Base-by-base conservation (phyloP, 2,329 filamentous ascomycete species). In the Beauveria rudraprayagi region DNA sequence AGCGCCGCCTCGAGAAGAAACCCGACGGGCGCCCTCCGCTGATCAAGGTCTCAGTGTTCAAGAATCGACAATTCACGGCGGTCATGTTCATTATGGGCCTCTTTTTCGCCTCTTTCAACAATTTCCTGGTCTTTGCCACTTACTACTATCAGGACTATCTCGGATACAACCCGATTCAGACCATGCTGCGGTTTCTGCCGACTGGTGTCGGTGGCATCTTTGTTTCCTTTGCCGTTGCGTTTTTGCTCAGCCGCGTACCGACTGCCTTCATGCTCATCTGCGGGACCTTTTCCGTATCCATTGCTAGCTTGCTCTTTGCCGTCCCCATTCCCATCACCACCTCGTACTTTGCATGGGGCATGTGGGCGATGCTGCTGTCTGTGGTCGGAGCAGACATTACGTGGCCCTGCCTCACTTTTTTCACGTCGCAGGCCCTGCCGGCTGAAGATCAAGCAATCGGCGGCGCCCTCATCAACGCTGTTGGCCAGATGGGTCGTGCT, bases 71-170 rank as follows among this genome's bases (percentile, higher is more conserved):
- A 7, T 88, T 90, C 68, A 81, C 79, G 40, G 82, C 84, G 7
- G 85, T 84, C 17, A 84, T 89, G 76, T 68, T 80, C 37, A 83
- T 87, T 66, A 88, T 89, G 81, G 77, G 77, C 0, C 70, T 89
- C 1, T 89, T 89, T 73, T 89, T 87, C 67, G 80, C 82, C 19
- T 77, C 79, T 2, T 90, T 90, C 74, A 89, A 87, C 73, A 86
- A 86, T 70, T 88, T 81, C 65, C 73, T 89, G 44, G 77, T 90
- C 63, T 88, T 82, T 66, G 81, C 85, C 1, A 90, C 87, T 5
- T 90, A 87, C 71, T 88, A 83, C 72, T 90, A 83, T 71, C 87
- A 90, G 70, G 80, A 86, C 64, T 89, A 82, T 69, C 85, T 87
- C 66, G 82, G 79, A 0, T 77, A 85, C 1, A 79, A 77, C 0